Evolutionary conservation across 371 early-diverging fungal species (phyloP), one percentile per base, ranked within the genome.

Genomic region (Gilbertella persicaria): DNA sequence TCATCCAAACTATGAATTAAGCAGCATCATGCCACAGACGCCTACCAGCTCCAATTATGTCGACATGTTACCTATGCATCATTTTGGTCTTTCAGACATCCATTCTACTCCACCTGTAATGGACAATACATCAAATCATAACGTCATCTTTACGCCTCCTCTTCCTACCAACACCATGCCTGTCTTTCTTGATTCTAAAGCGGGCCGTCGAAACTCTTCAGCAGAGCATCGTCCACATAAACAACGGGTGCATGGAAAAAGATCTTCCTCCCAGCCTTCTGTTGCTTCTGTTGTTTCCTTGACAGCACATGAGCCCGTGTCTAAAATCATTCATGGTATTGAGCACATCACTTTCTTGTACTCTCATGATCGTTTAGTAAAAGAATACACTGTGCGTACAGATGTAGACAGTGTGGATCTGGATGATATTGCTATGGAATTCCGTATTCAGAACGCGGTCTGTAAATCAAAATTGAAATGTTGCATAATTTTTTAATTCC

Each of bases 321-420:
- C 74, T 5, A 61, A 63, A 13, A 30, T 67, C 0, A 57, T 67
- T 24, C 60, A 85, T 42, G 87, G 83, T 7, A 68, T 88, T 50
- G 85, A 86, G 51, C 79, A 79, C 62, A 73, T 89, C 17, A 75
- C 77, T 7, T 88, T 90, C 58, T 55, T 73, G 20, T 90, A 90
- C 56, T 83, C 87, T 7, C 73, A 75, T 39, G 80, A 84, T 54
- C 81, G 88, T 14, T 53, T 66, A 12, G 71, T 76, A 13, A 82
- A 80, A 48, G 80, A 86, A 56, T 93, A 88, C 65, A 80, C 75
- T 37, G 85, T 95, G 21, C 81, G 92, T 23, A 88, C 85, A 23
- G 93, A 94, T 71, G 73, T 92, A 24, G 88, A 88, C 20, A 70
- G 55, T 47, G 75, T 87, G n/a, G 63, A 71, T 48, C 53, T 83